Base-by-base conservation (phyloP, 371 early-diverging fungal genomes). In the Syncephalastrum contaminatum region DNA sequence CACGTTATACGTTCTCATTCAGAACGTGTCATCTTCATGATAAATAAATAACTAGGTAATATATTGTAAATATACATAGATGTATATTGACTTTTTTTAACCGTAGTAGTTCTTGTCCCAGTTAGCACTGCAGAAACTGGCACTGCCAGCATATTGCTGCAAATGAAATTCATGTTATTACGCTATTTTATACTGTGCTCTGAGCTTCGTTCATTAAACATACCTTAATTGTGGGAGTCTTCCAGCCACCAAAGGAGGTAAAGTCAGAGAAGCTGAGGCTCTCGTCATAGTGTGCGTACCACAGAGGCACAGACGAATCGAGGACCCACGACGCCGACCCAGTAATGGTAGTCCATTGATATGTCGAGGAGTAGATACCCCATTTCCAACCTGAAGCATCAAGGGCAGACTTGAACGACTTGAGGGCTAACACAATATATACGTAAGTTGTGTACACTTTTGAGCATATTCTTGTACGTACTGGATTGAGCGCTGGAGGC, bases 101-200 rank as follows among this genome's bases (percentile, higher is more conserved):
- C 58, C 58, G 24, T 57, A 60, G 27, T 57, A 65, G 47, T 65
- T 65, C 53, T 56, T 51, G 42, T 65, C 66, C 24, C 51, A 60
- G 48, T 44, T 30, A 24, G 58, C 58, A 16, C 53, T 43, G 51
- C 66, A 65, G 55, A 65, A 54, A 6, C 18, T 43, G 16, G 15
- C 46, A 40, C 30, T 30, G 2, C 66, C 66, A 18, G 54, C 49
- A 20, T 65, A 65, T 61, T 65, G 66, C 61, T 64, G 19, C 18
- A 46, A 19, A 48, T 22, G 18, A 12, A 20, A 24, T 30, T 12
- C 36, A 30, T 12, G 12, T 30, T 30, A 24, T 6, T 12, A 10
- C n/a, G n/a, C n/a, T n/a, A 39, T 4, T 1, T 13, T 51, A 36
- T 14, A 13, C 13, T n/a, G 25, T 7, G 25, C 7, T 25, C 5